Conservation (phyloP, 78 protist species). For the slime mould (Dictyostelium discoideum) region dicty_2.7 NC_007089.4:4233501-4234000, state of each 20-base stretch:
- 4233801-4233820: neutral
- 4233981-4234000: no score
- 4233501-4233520: slow-evolving; percentile 7
- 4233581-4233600: neutral
- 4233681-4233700: neutral
- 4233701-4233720: slow-evolving; percentile 12
- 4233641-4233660: neutral
- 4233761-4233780: no score
- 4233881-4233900: no score
- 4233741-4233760: neutral
- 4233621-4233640: neutral
- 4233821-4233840: no score
- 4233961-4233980: no score
- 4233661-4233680: neutral
- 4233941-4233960: no score
- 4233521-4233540: neutral
- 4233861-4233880: no score
- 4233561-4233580: neutral
- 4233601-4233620: neutral
- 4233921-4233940: no score
- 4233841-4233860: no score
- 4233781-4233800: neutral
- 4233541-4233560: neutral
- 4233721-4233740: neutral
- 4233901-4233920: no score